phyloP scores from a whole-genome alignment of 345 rosid genomes.

The Populus davidiana region DNA sequence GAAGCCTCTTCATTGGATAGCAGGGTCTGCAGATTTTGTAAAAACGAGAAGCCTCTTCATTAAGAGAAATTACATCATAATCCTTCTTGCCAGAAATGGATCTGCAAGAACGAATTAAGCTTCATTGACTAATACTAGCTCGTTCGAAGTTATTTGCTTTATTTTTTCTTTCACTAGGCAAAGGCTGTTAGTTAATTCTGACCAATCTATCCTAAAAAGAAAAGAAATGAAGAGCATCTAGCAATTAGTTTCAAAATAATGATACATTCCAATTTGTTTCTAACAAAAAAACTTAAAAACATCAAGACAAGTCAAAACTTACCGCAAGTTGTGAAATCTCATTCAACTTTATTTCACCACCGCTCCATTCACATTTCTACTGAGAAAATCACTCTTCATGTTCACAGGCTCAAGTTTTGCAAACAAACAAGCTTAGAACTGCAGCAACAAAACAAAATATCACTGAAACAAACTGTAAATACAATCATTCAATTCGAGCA shows the following conservation, averaged over 20 bases:
- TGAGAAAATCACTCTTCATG: constrained; percentile 86
- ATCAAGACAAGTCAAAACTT: background rate
- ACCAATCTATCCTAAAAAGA: background rate
- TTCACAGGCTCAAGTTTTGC: constrained; percentile 82
- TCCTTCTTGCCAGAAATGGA: background rate
- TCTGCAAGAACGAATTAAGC: background rate
- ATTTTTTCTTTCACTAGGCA: background rate
- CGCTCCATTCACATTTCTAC: constrained; percentile 98
- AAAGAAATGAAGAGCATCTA: too few species aligned
- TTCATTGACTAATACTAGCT: background rate
- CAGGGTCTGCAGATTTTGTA: background rate
- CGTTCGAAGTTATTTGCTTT: background rate
- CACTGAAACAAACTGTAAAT: background rate
- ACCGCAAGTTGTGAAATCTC: constrained; percentile 96
- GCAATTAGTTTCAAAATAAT: background rate
- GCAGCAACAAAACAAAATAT: constrained; percentile 35
- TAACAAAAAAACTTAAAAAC: background rate
- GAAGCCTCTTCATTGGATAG: background rate
- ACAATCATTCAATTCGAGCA: background rate
- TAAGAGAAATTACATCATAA: background rate
- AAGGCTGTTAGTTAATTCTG: background rate
- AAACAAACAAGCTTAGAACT: constrained; percentile 72
- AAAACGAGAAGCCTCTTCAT: background rate
- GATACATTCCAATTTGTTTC: background rate
- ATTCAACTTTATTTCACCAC: constrained; percentile 96